These are phyloP conservation scores for Hypomyces rosellus DNA, from an alignment of 2,329 filamentous ascomycete genomes.

Conservation along the genomic window DNA sequence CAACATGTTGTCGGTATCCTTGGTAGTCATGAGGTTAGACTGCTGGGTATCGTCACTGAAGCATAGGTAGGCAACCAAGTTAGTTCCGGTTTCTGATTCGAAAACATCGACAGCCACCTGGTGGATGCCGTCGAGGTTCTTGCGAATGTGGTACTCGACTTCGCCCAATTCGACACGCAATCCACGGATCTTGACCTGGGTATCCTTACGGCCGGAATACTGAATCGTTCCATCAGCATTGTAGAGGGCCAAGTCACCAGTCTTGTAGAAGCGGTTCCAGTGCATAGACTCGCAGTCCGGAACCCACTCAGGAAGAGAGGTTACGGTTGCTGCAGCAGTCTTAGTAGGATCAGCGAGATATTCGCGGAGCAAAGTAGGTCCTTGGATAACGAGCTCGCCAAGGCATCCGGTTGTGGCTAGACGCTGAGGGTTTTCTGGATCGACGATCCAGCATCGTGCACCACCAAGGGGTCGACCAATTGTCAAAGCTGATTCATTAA, in stretches of 20 bases:
- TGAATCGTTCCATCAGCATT: constrained; percentile 4
- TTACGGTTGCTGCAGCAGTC: background rate
- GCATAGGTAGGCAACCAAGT: constrained; percentile 1
- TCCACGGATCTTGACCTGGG: constrained; percentile 7
- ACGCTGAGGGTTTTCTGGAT: background rate
- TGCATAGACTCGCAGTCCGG: background rate
- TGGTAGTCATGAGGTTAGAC: background rate
- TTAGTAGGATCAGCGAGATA: background rate
- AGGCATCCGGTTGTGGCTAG: constrained; percentile 1
- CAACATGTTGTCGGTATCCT: background rate
- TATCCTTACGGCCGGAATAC: constrained; percentile 5
- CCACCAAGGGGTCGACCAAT: background rate
- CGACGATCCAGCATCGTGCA: constrained; percentile 7
- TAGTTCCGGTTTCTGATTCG: too few relatives aligned
- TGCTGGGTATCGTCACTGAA: background rate
- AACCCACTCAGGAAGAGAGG: background rate
- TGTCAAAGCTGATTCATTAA: background rate
- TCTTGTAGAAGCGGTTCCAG: constrained; percentile 2
- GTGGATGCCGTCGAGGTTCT: background rate
- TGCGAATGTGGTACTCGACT: constrained; percentile 6
- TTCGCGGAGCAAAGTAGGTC: background rate
- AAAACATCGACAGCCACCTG: constrained; percentile 6
- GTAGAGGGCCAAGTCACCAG: constrained; percentile 5
- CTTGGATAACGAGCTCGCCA: constrained; percentile 7
- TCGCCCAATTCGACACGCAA: constrained; percentile 7